Base-by-base conservation (phyloP, 352 stramenopile genomes). In the Pythium aristosporum region DNA sequence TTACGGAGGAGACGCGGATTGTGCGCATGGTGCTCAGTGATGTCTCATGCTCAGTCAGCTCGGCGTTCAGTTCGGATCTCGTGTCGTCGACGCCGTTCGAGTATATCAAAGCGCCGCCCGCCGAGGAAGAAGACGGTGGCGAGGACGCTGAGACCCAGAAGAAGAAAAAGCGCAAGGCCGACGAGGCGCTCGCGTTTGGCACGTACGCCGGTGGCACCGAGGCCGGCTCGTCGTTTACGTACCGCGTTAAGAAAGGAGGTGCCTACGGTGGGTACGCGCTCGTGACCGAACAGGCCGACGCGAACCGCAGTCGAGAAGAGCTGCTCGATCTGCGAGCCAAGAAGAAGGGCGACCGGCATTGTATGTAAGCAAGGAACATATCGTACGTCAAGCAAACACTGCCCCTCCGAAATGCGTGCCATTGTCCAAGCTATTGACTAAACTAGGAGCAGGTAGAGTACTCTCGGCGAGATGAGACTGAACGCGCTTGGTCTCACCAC, bases 11-110 rank as follows among this genome's bases (percentile, higher is more conserved):
- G 73, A 96, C 87, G 50, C 78, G 87, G n/a, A 94, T 97, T 53
- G 73, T 97, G 52, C 82, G 83, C 34, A 96, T 96, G 88, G 90
- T 97, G 60, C 75, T 97, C 13, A 96, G 83, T 52, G 87, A 97
- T 64, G 77, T 95, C 16, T 95, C 83, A 46, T 86, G 86, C 46
- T 85, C 82, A 25, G 68, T 97, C 61, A 96, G 85, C 63, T 95
- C 84, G 5, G 72, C 84, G 37, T 97, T 97, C 59, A 96, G 85
- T 67, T 90, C 87, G 21, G 90, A 97, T 59, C 67, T 97, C 21
- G 85, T 96, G 52, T 95, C 86, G 10, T 94, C 87, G 12, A 96
- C 87, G 15, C 70, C 85, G 10, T 97, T 97, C 64, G 77, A 90
- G 61, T 97, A 83, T 65, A 96, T 97, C 48, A 90, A 91, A 49